Percentiles rank a stretch among this genome's conserved stretches.
These are phyloP conservation scores for Ananas comosus DNA, from an alignment of 176 grass and related monocot species.

Conservation along the genomic window DNA sequence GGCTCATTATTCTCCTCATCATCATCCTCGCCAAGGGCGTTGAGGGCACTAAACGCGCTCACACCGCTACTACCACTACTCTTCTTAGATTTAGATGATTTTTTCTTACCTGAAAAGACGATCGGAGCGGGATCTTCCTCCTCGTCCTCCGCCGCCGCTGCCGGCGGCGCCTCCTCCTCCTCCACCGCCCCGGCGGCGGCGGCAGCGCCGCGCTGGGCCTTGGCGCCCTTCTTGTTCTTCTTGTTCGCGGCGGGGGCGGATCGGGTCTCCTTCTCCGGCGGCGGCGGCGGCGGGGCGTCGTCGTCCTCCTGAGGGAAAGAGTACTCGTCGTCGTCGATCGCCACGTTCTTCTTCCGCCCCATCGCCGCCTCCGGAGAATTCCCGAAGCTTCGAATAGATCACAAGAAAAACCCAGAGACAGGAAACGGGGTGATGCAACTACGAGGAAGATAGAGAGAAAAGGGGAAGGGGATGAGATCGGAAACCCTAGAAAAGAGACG, in stretches of 20 bases:
- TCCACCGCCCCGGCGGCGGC: slow-evolving; percentile 28
- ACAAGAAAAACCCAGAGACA: neutral
- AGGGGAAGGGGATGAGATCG: neutral
- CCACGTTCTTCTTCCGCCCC: slow-evolving; percentile 90
- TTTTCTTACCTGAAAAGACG: slow-evolving; percentile 89
- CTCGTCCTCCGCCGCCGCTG: neutral
- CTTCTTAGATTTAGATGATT: slow-evolving; percentile 64
- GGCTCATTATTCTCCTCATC: slow-evolving; percentile 24
- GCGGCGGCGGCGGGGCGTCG: slow-evolving; percentile 22
- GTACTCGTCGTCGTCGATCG: slow-evolving; percentile 93
- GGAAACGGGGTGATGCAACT: neutral
- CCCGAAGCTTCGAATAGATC: neutral
- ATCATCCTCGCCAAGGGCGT: slow-evolving; percentile 40
- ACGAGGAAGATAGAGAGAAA: neutral
- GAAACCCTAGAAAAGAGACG: neutral
- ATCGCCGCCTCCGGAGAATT: slow-evolving; percentile 19
- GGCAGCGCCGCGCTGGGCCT: slow-evolving; percentile 22
- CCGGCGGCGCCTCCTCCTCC: slow-evolving; percentile 37
- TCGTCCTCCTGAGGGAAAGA: slow-evolving; percentile 50
- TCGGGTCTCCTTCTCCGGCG: slow-evolving; percentile 27
- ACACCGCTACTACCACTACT: slow-evolving; percentile 5
- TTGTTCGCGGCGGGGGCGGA: slow-evolving; percentile 39
- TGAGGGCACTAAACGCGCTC: slow-evolving; percentile 57
- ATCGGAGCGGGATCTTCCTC: slow-evolving; percentile 51
- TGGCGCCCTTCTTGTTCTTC: slow-evolving; percentile 69